Evolutionary conservation across 2,329 filamentous ascomycete genomes (phyloP).

Genomic region (Hortaea sp.): DNA sequence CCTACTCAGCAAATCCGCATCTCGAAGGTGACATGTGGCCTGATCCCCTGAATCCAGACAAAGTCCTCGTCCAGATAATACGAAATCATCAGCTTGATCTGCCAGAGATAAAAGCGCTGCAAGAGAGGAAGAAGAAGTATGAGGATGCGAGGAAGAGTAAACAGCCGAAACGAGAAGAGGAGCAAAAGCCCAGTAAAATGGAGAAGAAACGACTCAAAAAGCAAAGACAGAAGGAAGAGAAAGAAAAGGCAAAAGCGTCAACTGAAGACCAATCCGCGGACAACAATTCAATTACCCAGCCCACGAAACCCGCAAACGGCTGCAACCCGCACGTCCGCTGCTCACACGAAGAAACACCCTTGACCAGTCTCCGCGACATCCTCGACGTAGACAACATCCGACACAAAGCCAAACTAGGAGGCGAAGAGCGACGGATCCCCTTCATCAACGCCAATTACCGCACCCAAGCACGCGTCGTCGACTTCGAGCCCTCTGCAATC

Average conservation of each 20-base stretch:
- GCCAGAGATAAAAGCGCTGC: slow-evolving; percentile 44
- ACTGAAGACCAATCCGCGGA: slow-evolving; percentile 10
- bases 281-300: not conserved
- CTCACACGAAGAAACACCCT: slow-evolving; percentile 31
- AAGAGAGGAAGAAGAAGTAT: slow-evolving; percentile 57
- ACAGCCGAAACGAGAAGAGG: slow-evolving; percentile 2
- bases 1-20: slow-evolving; percentile 29
- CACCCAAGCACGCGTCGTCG: slow-evolving; percentile 63
- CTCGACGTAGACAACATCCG: slow-evolving; percentile 35
- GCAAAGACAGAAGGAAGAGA: slow-evolving; percentile 25
- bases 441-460: slow-evolving; percentile 56
- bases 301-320: not conserved
- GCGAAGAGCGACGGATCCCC: slow-evolving; percentile 13
- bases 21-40: slow-evolving; percentile 65
- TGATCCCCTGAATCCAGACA: slow-evolving; percentile 43
- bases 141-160: slow-evolving; percentile 25
- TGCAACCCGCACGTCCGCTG: slow-evolving; percentile 28
- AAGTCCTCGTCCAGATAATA: slow-evolving; percentile 50
- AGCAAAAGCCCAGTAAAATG: not conserved
- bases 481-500: slow-evolving; percentile 63
- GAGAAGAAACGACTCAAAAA: slow-evolving; percentile 6
- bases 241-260: slow-evolving; percentile 24
- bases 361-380: slow-evolving; percentile 38
- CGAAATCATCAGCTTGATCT: slow-evolving; percentile 27
- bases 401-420: slow-evolving; percentile 31